Conservation (phyloP, 148 eudicot genomes). For the Cornus controversa region DNA sequence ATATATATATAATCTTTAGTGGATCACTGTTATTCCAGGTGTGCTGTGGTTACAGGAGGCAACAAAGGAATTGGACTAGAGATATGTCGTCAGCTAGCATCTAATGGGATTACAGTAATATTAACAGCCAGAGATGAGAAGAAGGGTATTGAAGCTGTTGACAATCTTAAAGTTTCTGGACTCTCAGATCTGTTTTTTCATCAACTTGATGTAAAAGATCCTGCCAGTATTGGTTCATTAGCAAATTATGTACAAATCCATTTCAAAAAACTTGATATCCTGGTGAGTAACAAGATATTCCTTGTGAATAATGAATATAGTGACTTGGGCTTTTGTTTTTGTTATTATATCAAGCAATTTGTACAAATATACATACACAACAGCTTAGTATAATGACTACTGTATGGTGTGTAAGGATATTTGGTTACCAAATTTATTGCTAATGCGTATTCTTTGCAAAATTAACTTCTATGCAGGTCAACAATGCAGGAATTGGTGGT, state of each 20-base stretch:
- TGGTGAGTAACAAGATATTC: too few species aligned
- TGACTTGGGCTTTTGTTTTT: too few species aligned
- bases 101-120: slow-evolving; percentile 16
- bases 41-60: slow-evolving; percentile 28
- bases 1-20: not conserved
- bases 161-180: slow-evolving; percentile 17
- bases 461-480: slow-evolving; percentile 11
- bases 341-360: too few species aligned
- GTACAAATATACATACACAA: too few species aligned
- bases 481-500: slow-evolving; percentile 17
- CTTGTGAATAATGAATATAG: too few species aligned
- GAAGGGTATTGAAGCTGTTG: slow-evolving; percentile 16
- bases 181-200: slow-evolving; percentile 14
- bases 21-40: not conserved
- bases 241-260: slow-evolving; percentile 14
- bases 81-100: slow-evolving; percentile 19
- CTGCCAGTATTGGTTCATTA: slow-evolving; percentile 16
- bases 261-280: slow-evolving; percentile 24
- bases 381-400: too few species aligned
- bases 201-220: slow-evolving; percentile 23
- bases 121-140: slow-evolving; percentile 30
- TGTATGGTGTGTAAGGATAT: too few species aligned
- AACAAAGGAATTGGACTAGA: slow-evolving; percentile 28
- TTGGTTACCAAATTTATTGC: too few species aligned
- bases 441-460: too few species aligned